Base-by-base conservation (phyloP, 176 grass and related monocot genomes). In the Eremochloa ophiuroides region DNA sequence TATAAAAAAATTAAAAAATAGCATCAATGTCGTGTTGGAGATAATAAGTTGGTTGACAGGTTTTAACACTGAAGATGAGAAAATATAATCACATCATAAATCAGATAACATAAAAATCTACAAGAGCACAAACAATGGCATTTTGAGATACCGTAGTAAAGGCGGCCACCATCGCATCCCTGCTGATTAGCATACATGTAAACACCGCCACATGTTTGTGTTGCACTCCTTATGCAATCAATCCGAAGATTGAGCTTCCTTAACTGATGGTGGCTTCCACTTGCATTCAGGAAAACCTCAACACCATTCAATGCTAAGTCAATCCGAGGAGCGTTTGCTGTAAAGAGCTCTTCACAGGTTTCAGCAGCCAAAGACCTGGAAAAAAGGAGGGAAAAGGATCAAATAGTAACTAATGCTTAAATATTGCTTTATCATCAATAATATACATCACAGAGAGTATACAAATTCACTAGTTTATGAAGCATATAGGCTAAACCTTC, bases 291-390 rank as follows among this genome's bases (percentile, higher is more conserved):
- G 76, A 98, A 98, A 63, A 98, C 86, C 78, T 98, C 95, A 74
- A 93, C 92, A 18, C 95, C 95, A 84, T 94, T 98, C n/a, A 94
- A 75, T 69, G 95, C 83, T 68, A 98, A 69, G 33, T 90, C 86
- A 84, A 89, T 91, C 40, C 90, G 85, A 89, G 95, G 92, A 81
- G 90, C 84, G 73, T 91, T 83, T 63, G 86, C 90, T 31, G 92
- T 98, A 74, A 95, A 98, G 51, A 98, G 92, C 41, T 98, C 95
- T 81, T 98, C 95, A 76, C 95, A 98, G 67, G 95, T 98, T 90
- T 98, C 95, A 69, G 95, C 92, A 75, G 92, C 92, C 70, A 98
- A 44, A 75, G 88, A 91, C 41, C 95, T 98, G 82, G 85, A 72
- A 31, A 74, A 31, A 34, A 63, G 31, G 85, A 68, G 35, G 65